Evolutionary conservation across 2,329 filamentous ascomycete species (phyloP).

Genomic region (Anisogramma anomala): DNA sequence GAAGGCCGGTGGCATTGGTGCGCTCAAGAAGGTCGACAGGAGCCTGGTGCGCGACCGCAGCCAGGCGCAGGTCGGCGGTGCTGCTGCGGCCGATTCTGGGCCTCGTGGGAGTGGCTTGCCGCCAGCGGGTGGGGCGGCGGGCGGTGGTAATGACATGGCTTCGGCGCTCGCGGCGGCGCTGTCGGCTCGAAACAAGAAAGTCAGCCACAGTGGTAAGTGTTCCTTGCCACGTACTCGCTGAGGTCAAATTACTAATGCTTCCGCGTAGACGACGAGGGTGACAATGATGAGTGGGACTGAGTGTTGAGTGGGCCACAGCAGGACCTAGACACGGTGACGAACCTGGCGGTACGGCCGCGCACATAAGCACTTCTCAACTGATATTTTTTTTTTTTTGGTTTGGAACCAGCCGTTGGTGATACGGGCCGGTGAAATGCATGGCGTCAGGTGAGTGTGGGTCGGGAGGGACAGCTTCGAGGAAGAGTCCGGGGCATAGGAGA

Average conservation of each 20-base stretch:
- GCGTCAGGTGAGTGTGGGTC: too few relatives aligned
- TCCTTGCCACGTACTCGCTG: conserved; percentile 1
- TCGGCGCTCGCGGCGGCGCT: conserved; percentile 70
- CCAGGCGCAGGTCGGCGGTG: conserved; percentile 42
- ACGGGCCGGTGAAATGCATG: too few relatives aligned
- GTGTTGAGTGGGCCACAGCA: too few relatives aligned
- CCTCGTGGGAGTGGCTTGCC: conserved; percentile 40
- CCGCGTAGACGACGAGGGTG: conserved; percentile 58
- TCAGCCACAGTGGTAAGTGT: conserved; percentile 89
- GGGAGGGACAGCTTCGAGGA: too few relatives aligned
- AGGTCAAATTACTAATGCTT: conserved; percentile 18
- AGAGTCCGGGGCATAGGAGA: too few relatives aligned
- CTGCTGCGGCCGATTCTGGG: conserved; percentile 30
- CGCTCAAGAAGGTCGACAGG: conserved; percentile 66
- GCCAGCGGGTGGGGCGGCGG: conserved; percentile 39
- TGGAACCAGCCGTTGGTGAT: too few relatives aligned
- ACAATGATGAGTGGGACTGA: conserved; percentile 59
- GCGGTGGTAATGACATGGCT: conserved; percentile 59
- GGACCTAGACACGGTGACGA: too few relatives aligned
- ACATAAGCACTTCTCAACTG: too few relatives aligned
- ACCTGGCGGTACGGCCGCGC: too few relatives aligned
- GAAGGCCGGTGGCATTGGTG: conserved; percentile 51
- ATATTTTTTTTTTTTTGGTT: too few relatives aligned
- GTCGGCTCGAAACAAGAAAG: conserved; percentile 81
- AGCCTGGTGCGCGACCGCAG: conserved; percentile 61